These are phyloP conservation scores for Backusella macrospora DNA, from an alignment of 192 early-diverging fungal species.

Conservation along the genomic window DNA sequence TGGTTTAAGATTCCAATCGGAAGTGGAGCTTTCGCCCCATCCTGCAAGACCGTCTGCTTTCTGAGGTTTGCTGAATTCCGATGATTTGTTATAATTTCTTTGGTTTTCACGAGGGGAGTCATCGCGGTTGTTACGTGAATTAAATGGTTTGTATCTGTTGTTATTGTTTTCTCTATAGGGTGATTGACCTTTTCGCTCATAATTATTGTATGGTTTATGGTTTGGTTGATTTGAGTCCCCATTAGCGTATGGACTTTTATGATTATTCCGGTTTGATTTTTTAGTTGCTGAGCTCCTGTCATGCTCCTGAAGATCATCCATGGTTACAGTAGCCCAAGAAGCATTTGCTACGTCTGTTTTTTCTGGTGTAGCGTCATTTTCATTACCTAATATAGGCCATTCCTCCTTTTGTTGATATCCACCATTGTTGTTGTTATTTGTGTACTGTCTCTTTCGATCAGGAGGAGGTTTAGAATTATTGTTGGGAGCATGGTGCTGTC, in stretches of 20 bases:
- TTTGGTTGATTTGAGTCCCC: not conserved
- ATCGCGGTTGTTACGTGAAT: not conserved
- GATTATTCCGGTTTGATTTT: not conserved
- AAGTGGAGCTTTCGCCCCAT: not conserved
- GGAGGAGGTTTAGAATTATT: not conserved
- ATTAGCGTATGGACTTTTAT: not conserved
- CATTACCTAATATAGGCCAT: constrained; percentile 1
- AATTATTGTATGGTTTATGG: not conserved
- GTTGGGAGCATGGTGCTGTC: not conserved
- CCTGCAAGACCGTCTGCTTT: not conserved
- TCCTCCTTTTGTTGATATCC: not conserved
- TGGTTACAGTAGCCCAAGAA: constrained; percentile 7
- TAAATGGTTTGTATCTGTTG: not conserved
- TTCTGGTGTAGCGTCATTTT: not conserved
- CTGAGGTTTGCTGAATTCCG: not conserved
- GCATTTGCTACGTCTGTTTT: not conserved
- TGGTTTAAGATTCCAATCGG: not conserved
- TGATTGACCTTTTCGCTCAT: not conserved
- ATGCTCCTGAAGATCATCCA: constrained; percentile 2
- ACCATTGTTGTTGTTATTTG: not conserved
- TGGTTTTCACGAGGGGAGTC: not conserved
- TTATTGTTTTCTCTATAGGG: not conserved
- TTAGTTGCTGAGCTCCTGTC: not conserved
- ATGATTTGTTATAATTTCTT: not conserved
- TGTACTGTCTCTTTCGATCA: not conserved